phyloP scores from a whole-genome alignment of 2,329 filamentous ascomycete genomes.

The Exophiala spinifera region DNA sequence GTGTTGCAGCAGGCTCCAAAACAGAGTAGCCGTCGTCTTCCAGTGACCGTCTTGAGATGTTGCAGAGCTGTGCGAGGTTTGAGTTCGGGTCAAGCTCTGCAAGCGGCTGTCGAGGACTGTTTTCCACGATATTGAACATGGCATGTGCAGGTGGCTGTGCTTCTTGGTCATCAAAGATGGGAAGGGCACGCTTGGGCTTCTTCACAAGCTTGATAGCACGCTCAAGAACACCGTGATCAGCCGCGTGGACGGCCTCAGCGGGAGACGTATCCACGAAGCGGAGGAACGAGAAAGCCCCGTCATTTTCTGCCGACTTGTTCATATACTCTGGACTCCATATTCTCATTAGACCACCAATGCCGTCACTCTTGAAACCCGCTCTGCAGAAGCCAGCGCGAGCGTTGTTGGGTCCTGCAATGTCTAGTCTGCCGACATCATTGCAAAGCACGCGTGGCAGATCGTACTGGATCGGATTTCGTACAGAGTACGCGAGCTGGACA shows the following conservation, averaged over 20 bases:
- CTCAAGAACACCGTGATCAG: conserved; percentile 68
- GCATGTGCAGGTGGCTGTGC: conserved; percentile 70
- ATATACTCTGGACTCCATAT: conserved; percentile 84
- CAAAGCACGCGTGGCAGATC: conserved; percentile 77
- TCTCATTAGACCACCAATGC: conserved; percentile 78
- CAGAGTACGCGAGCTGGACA: conserved; percentile 80
- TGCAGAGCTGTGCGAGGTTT: conserved; percentile 71
- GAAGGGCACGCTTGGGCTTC: conserved; percentile 62
- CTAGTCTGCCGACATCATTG: conserved; percentile 72
- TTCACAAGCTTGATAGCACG: conserved; percentile 66
- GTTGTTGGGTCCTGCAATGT: conserved; percentile 72
- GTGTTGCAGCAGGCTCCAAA: conserved; percentile 76
- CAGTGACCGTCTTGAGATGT: conserved; percentile 66
- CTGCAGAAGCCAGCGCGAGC: conserved; percentile 52
- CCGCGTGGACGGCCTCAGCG: conserved; percentile 67
- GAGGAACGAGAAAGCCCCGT: conserved; percentile 75
- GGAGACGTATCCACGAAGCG: conserved; percentile 78
- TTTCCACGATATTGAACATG: conserved; percentile 75
- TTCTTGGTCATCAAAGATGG: conserved; percentile 59
- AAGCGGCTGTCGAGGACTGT: conserved; percentile 63
- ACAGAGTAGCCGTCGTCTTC: conserved; percentile 68
- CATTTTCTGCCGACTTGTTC: conserved; percentile 56
- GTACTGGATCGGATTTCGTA: conserved; percentile 81
- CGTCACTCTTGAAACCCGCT: conserved; percentile 70
- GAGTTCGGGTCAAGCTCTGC: conserved; percentile 70